phyloP scores from a whole-genome alignment of 2,329 filamentous ascomycete genomes.

The Fusarium sacchari region DNA sequence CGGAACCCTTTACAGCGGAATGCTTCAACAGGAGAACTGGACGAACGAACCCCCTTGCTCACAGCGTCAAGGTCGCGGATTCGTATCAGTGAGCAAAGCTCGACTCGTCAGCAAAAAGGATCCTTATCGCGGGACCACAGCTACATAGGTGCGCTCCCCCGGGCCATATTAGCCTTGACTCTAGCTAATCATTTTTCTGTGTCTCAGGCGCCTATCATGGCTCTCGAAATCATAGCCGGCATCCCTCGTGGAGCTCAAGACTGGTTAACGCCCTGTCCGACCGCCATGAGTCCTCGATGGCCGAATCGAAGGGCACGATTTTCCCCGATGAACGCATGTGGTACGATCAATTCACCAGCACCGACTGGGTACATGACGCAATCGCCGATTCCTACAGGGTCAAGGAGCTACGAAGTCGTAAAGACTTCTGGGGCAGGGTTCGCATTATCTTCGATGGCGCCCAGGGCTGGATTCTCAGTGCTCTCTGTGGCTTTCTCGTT shows the following conservation, averaged over 20 bases:
- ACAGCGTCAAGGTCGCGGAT: slow-evolving; percentile 54
- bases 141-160: slow-evolving; percentile 50
- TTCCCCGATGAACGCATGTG: slow-evolving; percentile 88
- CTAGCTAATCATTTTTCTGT: slow-evolving; percentile 13
- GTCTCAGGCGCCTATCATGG: slow-evolving; percentile 51
- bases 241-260: slow-evolving; percentile 68
- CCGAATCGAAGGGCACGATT: slow-evolving; percentile 72
- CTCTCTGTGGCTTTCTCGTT: slow-evolving; percentile 86
- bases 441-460: slow-evolving; percentile 82
- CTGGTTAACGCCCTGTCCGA: slow-evolving; percentile 70
- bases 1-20: slow-evolving; percentile 41
- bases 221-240: slow-evolving; percentile 64
- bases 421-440: slow-evolving; percentile 84
- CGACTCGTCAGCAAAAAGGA: slow-evolving; percentile 40
- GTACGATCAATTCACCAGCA: slow-evolving; percentile 99
- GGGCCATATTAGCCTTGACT: neutral
- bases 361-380: slow-evolving; percentile 97
- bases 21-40: slow-evolving; percentile 47
- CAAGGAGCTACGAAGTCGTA: slow-evolving; percentile 82
- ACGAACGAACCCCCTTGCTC: slow-evolving; percentile 59
- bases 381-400: slow-evolving; percentile 93
- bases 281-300: slow-evolving; percentile 63
- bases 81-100: slow-evolving; percentile 50
- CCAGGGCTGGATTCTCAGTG: slow-evolving; percentile 94
- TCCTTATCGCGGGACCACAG: slow-evolving; percentile 55